These are phyloP conservation scores for Cucurbita ficifolia DNA, from an alignment of 306 rosid species.

Conservation along the genomic window DNA sequence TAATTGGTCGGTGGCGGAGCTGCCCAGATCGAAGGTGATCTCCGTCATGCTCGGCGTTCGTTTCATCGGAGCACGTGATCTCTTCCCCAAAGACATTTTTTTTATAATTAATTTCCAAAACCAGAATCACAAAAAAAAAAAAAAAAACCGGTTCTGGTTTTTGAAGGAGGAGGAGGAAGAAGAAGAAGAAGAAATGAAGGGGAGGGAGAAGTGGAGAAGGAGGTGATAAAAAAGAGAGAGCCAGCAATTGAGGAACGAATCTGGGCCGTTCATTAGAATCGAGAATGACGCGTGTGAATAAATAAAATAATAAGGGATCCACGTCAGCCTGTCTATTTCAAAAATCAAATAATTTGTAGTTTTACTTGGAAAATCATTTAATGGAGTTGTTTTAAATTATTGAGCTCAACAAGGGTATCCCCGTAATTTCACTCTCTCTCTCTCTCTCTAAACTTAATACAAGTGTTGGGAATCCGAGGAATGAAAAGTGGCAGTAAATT, in stretches of 20 bases:
- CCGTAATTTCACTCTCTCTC: not conserved
- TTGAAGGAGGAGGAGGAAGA: not conserved
- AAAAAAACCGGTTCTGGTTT: not conserved
- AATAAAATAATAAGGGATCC: not conserved
- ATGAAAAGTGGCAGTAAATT: not conserved
- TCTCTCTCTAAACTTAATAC: too few relatives aligned
- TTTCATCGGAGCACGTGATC: constrained; percentile 64
- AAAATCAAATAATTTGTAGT: not conserved
- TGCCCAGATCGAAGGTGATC: constrained; percentile 59
- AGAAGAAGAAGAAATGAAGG: not conserved
- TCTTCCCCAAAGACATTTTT: constrained; percentile 68
- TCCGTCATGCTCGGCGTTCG: constrained; percentile 75
- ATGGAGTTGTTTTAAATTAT: not conserved
- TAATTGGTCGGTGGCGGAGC: not conserved
- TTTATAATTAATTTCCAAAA: not conserved
- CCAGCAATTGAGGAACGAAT: constrained; percentile 41
- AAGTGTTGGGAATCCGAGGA: not conserved
- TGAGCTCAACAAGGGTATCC: not conserved
- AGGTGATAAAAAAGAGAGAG: constrained; percentile 28
- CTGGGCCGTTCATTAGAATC: constrained; percentile 28
- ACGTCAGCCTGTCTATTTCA: constrained; percentile 6
- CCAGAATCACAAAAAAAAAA: not conserved
- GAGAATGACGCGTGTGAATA: not conserved
- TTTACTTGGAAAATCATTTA: not conserved
- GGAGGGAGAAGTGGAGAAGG: constrained; percentile 11